These are phyloP conservation scores for Emericellopsis cladophorae DNA, from an alignment of 2,329 filamentous ascomycete species.

Conservation along the genomic window DNA sequence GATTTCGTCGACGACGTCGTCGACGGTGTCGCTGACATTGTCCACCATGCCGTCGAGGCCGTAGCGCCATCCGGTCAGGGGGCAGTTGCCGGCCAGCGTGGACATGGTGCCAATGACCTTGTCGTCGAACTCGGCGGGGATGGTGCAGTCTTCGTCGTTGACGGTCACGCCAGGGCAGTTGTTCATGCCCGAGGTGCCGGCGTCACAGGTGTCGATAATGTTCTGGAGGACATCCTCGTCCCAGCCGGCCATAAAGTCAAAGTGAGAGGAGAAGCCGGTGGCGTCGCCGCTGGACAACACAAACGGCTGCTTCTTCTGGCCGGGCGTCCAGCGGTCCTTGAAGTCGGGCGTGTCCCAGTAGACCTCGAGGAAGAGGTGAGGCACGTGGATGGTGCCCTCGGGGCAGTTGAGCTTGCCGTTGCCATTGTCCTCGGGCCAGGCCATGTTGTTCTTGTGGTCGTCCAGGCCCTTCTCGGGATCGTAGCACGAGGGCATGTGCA, in stretches of 20 bases:
- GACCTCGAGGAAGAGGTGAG: conserved; percentile 45
- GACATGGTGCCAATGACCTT: conserved; percentile 27
- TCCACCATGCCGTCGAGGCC: not conserved
- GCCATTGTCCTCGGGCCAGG: conserved; percentile 40
- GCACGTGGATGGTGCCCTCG: conserved; percentile 37
- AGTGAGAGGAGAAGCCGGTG: conserved; percentile 59
- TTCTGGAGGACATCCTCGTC: conserved; percentile 50
- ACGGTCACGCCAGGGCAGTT: conserved; percentile 44
- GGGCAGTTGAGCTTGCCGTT: conserved; percentile 42
- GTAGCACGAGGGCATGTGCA: conserved; percentile 67
- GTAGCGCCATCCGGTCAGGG: conserved; percentile 25
- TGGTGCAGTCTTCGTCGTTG: conserved; percentile 39
- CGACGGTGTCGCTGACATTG: not conserved
- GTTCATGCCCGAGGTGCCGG: conserved; percentile 46
- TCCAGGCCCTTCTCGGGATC: conserved; percentile 47
- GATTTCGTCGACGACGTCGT: not conserved
- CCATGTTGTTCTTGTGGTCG: conserved; percentile 53
- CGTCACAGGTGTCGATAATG: conserved; percentile 55
- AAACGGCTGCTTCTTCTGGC: conserved; percentile 47
- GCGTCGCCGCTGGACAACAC: conserved; percentile 57
- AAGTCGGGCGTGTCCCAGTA: conserved; percentile 48
- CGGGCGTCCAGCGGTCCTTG: conserved; percentile 34
- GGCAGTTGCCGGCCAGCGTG: conserved; percentile 42
- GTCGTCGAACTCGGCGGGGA: conserved; percentile 32
- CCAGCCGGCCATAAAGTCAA: conserved; percentile 65